Evolutionary conservation across 257 asterid genomes (phyloP), one percentile per base, ranked within the genome.

Genomic region (Scutellaria galericulata): DNA sequence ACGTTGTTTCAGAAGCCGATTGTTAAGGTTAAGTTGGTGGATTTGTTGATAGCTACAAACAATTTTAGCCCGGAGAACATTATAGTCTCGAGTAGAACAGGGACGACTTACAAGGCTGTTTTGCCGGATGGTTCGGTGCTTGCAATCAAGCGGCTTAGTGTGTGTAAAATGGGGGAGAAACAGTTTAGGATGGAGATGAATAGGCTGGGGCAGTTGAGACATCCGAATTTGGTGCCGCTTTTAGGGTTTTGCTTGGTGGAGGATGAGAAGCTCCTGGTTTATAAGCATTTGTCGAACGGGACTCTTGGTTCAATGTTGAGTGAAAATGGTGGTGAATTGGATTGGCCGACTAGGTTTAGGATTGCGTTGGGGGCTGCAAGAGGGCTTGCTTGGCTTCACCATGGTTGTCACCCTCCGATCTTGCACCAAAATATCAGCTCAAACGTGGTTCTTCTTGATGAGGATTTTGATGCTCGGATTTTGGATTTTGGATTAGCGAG

Each of bases 351-450:
- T 7, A 80, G 97, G 87, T 91, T 91, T 73, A 87, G 84, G 77
- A 89, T 94, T 52, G 97, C 90, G 2, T 74, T 91, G 51, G 98
- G 97, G 18, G 91, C 95, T 55, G 89, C 96, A 1, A 79, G 96
- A 78, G 98, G 98, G 24, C 88, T 91, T 64, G 96, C 96, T 53
- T 91, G 97, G 98, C 96, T 94, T 70, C 98, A 91, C 76, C 97
- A 94, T 66, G 98, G 98, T 31, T 88, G 95, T 51, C 86, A 84
- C 71, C 97, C 97, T 39, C 96, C 96, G 2, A 89, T 94, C 58
- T 13, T 89, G 82, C 98, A 94, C 75, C 97, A 84, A 76, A 89
- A 89, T 52, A 84, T 94, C 24, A 81, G 96, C 68, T 94, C 96
- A 3, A 85, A 84, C 54, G 86, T 88, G 24, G 80, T 94, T 48